Base-by-base conservation (phyloP, 2,329 filamentous ascomycete genomes). In the Colletotrichum sublineola region DNA sequence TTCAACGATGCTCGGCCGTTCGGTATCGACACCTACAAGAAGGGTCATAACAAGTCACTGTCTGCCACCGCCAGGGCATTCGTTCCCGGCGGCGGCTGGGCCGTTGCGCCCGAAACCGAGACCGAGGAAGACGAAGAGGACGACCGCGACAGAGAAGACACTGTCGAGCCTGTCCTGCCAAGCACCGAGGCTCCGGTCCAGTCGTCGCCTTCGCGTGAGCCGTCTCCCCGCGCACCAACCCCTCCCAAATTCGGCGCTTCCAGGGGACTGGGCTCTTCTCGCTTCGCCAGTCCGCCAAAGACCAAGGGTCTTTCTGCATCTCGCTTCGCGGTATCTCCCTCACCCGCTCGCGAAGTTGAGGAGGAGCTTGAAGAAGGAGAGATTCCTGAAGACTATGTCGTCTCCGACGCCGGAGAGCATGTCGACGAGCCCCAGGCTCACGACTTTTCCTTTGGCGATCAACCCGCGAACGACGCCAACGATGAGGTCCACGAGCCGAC, bases 31-130 rank as follows among this genome's bases (percentile, higher is more conserved):
- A 76, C 71, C 18, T 82, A 86, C 76, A 78, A 82, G 74, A 84
- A 84, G 67, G 79, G 84, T 78, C 78, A 80, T 81, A 85, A 85
- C 74, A 86, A 87, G 74, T 90, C 90, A 4, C 84, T 95, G 33
- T 95, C 93, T 46, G 92, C 93, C 5, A 87, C 90, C 20, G 93
- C 93, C 0, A 90, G 89, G 76, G 87, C 92, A 0, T 97, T 96
- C 79, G 87, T 85, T 5, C 87, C 88, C 18, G 82, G 84, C 24
- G 81, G 65, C n/a, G 62, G 64, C 11, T 75, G 74, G 74, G 48
- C 44, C 3, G 48, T 14, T 56, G 15, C 58, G 6, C 61, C 58
- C 33, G 64, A 72, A 29, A 44, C 77, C 1, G 74, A 76, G 44
- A 55, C 63, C 1, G 74, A 73, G 6, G 71, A 77, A 11, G 75